Evolutionary conservation across 2,329 filamentous ascomycete genomes (phyloP).

Genomic region (Clonostachys byssicola): DNA sequence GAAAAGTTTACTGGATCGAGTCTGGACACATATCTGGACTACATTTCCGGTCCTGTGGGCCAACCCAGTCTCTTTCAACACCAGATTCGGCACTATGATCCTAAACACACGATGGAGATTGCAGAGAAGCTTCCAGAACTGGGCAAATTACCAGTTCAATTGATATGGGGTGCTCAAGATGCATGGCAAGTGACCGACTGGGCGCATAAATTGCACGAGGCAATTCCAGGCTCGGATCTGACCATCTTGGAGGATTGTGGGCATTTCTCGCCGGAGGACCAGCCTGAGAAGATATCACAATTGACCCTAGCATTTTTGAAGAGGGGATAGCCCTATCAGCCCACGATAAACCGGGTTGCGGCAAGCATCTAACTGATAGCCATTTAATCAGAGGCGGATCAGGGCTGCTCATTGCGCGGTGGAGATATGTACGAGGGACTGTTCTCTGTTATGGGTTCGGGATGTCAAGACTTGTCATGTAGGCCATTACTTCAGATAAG

Average conservation of each 20-base stretch:
- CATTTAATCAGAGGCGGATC: no score
- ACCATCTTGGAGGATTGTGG: conserved; percentile 16
- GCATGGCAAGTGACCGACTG: conserved; percentile 21
- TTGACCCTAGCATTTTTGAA: no score
- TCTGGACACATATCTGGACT: conserved; percentile 16
- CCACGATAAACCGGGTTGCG: no score
- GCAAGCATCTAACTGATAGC: no score
- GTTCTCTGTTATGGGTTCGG: no score
- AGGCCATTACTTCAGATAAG: no score
- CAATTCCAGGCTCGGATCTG: conserved; percentile 20
- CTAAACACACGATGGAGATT: conserved; percentile 24
- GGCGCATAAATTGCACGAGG: conserved; percentile 18
- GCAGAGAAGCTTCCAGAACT: conserved; percentile 13
- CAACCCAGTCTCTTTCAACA: conserved; percentile 24
- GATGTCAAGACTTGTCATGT: no score
- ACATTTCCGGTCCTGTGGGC: conserved; percentile 23
- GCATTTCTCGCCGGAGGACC: conserved; percentile 22
- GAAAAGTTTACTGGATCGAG: conserved; percentile 9
- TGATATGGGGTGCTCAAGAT: conserved; percentile 23
- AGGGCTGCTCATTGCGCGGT: no score
- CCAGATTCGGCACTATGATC: conserved; percentile 22
- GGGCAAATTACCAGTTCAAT: conserved; percentile 5
- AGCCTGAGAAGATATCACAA: conserved; percentile 10
- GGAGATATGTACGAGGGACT: no score
- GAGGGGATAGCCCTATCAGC: no score